These are phyloP conservation scores for Saccharum officinarum DNA, from an alignment of 176 grass and related monocot species.

Conservation along the genomic window DNA sequence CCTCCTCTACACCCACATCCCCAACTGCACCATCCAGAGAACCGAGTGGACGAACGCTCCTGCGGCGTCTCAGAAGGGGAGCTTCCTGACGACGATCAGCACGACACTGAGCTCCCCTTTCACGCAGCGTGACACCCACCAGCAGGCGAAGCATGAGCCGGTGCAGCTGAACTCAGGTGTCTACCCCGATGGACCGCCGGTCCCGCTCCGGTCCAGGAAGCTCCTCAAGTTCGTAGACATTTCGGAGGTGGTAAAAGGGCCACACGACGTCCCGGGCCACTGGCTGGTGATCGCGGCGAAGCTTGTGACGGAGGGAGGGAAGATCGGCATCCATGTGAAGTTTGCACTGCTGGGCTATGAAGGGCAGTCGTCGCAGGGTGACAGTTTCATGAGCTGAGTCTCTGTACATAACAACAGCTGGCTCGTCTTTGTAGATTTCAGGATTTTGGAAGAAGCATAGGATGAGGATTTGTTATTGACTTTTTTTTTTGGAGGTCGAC, in stretches of 20 bases:
- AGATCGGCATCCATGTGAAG: slow-evolving; percentile 81
- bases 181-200: slow-evolving; percentile 84
- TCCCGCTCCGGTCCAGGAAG: slow-evolving; percentile 83
- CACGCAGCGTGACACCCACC: slow-evolving; percentile 37
- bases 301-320: slow-evolving; percentile 68
- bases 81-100: slow-evolving; percentile 85
- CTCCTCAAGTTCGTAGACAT: slow-evolving; percentile 93
- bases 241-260: slow-evolving; percentile 76
- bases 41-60: slow-evolving; percentile 71
- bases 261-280: slow-evolving; percentile 83
- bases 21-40: slow-evolving; percentile 70
- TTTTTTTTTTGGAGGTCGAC: background rate
- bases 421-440: slow-evolving; percentile 27
- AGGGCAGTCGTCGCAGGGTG: background rate
- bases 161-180: slow-evolving; percentile 91
- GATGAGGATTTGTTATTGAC: slow-evolving; percentile 8
- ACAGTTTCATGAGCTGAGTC: slow-evolving; percentile 15
- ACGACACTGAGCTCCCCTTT: slow-evolving; percentile 87
- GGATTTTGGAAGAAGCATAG: slow-evolving; percentile 32
- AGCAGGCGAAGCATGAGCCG: slow-evolving; percentile 62
- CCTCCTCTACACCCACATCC: slow-evolving; percentile 74
- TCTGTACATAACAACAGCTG: slow-evolving; percentile 14
- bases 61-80: slow-evolving; percentile 80
- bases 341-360: slow-evolving; percentile 75
- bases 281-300: slow-evolving; percentile 77